phyloP scores from a whole-genome alignment of 768 basidiomycete genomes.

The Tylopilus sp. region DNA sequence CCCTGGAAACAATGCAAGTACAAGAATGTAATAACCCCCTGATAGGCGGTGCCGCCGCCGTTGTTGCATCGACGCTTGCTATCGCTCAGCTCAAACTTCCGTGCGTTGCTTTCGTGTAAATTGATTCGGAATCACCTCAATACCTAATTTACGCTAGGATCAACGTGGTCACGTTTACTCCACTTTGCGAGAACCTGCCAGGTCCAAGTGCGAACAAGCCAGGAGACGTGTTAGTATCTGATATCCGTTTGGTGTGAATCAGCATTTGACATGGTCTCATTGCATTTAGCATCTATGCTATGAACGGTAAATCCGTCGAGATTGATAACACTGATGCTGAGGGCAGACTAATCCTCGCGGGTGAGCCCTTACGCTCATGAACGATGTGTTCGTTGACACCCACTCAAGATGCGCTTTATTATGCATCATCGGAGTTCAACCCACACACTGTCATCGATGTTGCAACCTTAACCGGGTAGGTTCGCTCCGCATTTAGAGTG shows the following conservation, averaged over 20 bases:
- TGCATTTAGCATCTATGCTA: constrained; percentile 62
- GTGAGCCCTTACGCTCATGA: constrained; percentile 31
- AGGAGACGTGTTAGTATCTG: constrained; percentile 66
- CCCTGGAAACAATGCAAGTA: too few species aligned
- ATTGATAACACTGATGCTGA: constrained; percentile 88
- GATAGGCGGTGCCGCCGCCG: constrained; percentile 74
- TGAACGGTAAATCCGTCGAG: constrained; percentile 86
- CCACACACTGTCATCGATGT: constrained; percentile 84
- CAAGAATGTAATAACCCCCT: background rate
- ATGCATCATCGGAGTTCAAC: constrained; percentile 71
- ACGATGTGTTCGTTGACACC: background rate
- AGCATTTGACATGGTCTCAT: background rate
- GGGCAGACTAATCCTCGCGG: constrained; percentile 72
- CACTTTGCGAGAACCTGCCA: constrained; percentile 85
- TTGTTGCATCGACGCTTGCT: constrained; percentile 68
- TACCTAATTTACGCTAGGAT: constrained; percentile 40
- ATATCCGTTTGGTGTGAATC: background rate
- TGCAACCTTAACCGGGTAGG: constrained; percentile 80
- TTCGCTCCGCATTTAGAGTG: background rate
- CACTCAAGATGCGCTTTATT: constrained; percentile 72
- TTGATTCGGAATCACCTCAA: background rate
- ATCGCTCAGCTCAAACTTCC: constrained; percentile 81
- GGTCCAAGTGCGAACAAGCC: constrained; percentile 66
- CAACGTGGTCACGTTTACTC: constrained; percentile 70
- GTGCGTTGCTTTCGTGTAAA: constrained; percentile 41